These are phyloP conservation scores for Petunia axillaris DNA, from an alignment of 257 asterid genomes.

Conservation along the genomic window DNA sequence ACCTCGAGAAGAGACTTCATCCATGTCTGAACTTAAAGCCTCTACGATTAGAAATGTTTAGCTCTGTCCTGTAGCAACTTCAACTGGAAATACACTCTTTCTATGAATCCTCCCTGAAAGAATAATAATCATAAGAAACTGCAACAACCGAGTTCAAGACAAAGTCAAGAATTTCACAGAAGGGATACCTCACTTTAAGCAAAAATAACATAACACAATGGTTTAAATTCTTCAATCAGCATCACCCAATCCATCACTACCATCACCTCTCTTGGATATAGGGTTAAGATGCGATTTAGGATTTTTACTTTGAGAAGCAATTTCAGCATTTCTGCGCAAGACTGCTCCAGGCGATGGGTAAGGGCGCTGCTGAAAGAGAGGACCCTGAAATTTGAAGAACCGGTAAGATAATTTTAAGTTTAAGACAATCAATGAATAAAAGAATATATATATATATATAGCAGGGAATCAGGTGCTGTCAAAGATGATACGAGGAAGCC, in stretches of 20 bases:
- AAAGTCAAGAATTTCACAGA: background rate
- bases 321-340: slow-evolving; percentile 89
- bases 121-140: background rate
- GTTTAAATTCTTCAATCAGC: slow-evolving; percentile 59
- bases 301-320: slow-evolving; percentile 81
- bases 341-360: slow-evolving; percentile 98
- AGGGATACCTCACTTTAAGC: slow-evolving; percentile 8
- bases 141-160: background rate
- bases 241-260: slow-evolving; percentile 95
- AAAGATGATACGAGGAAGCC: background rate
- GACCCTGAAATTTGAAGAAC: slow-evolving; percentile 68
- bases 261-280: slow-evolving; percentile 97
- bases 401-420: background rate
- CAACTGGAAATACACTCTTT: slow-evolving; percentile 6
- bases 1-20: background rate
- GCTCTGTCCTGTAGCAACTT: background rate
- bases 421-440: slow-evolving; percentile 2
- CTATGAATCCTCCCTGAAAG: slow-evolving; percentile 5
- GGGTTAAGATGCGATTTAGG: slow-evolving; percentile 55
- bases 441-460: background rate
- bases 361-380: slow-evolving; percentile 97
- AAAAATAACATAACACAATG: background rate
- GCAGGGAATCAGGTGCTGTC: background rate
- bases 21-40: background rate
- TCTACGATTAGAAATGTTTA: background rate